Conservation (phyloP, 1,284 basidiomycete species). For the Xanthoconium separans region DNA sequence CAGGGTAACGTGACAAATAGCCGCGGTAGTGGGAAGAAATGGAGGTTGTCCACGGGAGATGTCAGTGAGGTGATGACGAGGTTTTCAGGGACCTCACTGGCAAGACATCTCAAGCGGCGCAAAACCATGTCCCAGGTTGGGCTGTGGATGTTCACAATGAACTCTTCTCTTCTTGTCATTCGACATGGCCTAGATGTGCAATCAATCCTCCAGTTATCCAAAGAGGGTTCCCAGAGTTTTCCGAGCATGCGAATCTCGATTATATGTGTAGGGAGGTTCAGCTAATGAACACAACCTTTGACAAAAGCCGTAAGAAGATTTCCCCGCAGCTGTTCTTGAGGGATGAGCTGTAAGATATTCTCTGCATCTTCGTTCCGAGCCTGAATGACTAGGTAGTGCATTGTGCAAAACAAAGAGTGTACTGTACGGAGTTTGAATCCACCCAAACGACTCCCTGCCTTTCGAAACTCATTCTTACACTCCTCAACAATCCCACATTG, state of each 20-base stretch:
- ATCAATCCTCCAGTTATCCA: neutral
- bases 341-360: neutral
- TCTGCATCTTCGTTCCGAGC: conserved; percentile 8
- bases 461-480: too few species aligned
- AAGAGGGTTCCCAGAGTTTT: neutral
- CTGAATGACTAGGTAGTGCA: conserved; percentile 29
- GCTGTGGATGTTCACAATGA: neutral
- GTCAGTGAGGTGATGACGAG: too few species aligned
- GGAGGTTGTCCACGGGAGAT: too few species aligned
- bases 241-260: neutral
- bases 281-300: neutral
- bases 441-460: too few species aligned
- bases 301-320: neutral
- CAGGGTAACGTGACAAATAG: conserved; percentile 40
- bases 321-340: neutral
- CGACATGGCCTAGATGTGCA: neutral
- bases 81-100: too few species aligned
- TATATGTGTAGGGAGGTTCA: neutral
- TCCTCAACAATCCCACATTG: too few species aligned
- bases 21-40: neutral
- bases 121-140: neutral
- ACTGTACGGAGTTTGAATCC: too few species aligned
- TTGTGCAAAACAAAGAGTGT: too few species aligned
- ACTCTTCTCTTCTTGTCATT: neutral
- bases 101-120: neutral